Evolutionary conservation across 768 basidiomycete genomes (phyloP), one percentile per base, ranked within the genome.

Genomic region (Russula sp.): DNA sequence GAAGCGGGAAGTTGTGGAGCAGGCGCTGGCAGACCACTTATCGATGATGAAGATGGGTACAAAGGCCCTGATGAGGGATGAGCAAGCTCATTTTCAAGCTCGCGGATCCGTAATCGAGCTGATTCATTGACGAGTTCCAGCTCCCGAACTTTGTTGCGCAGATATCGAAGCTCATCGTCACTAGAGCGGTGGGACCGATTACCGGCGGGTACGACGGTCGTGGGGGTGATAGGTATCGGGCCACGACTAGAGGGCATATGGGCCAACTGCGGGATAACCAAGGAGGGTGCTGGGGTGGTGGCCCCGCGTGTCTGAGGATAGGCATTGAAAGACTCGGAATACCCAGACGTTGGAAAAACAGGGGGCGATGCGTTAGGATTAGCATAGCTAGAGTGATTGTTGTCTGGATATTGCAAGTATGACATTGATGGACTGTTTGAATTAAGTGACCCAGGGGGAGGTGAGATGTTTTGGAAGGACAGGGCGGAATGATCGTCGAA

Each of bases 51-150:
- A 48, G 72, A 7, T 55, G 63, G 5, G 67, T 61, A 64, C 72
- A 67, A 52, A 13, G 71, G 18, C 20, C 64, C 40, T 6, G 71
- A 65, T 5, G 51, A 66, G 53, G 75, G 73, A 20, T 66, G 75
- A 52, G 75, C 78, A 57, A 82, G 74, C 65, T 82, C 77, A 44
- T 69, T 70, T 72, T 83, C 82, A 61, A 86, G 78, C 67, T 80
- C 77, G 48, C 76, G 74, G 40, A 81, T 76, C 38, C 81, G 82
- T 65, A 77, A 72, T 38, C 79, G 79, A 36, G 79, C 79, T 28
- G 80, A 79, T 50, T 82, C 77, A 69, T 84, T 82, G 65, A 82
- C 79, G 60, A 80, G 79, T 75, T 91, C 87, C 42, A 89, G 80
- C 65, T 90, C 85, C 22, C 77, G 81, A 55, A 90, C 76, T 64